phyloP scores from a whole-genome alignment of 1,284 basidiomycete genomes.

The Rhodofomes roseus region DNA sequence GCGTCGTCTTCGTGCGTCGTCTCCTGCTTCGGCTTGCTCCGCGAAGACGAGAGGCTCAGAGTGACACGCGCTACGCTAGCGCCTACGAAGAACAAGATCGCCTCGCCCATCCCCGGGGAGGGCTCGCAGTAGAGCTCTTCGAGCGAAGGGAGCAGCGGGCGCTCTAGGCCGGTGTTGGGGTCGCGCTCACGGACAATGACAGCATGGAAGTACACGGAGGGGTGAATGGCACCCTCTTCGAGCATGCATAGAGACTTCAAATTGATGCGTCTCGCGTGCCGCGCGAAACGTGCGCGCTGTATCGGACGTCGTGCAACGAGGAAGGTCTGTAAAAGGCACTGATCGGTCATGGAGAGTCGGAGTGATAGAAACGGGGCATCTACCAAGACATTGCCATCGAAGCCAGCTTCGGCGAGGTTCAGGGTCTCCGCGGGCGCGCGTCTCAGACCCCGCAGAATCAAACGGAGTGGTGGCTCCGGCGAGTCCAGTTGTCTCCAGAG shows the following conservation, averaged over 20 bases:
- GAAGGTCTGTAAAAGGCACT: background rate
- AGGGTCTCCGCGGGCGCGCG: background rate
- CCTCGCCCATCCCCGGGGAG: background rate
- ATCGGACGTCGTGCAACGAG: background rate
- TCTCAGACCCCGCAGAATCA: background rate
- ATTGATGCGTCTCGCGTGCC: background rate
- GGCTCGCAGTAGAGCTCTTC: background rate
- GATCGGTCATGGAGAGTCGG: background rate
- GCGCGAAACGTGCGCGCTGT: background rate
- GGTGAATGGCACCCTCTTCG: background rate
- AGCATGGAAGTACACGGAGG: background rate
- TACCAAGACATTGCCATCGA: background rate
- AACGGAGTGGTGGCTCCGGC: background rate
- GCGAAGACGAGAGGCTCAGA: background rate
- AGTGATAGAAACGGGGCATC: background rate
- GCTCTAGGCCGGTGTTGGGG: background rate
- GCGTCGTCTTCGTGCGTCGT: background rate
- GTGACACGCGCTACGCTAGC: background rate
- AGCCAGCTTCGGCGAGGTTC: background rate
- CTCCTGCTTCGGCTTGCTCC: background rate
- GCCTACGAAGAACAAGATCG: background rate
- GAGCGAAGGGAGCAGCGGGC: background rate
- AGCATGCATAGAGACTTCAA: background rate
- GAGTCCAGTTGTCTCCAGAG: conserved; percentile 1
- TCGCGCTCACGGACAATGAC: background rate